Evolutionary conservation across 192 early-diverging fungal genomes (phyloP).

Genomic region (Backusella circina): DNA sequence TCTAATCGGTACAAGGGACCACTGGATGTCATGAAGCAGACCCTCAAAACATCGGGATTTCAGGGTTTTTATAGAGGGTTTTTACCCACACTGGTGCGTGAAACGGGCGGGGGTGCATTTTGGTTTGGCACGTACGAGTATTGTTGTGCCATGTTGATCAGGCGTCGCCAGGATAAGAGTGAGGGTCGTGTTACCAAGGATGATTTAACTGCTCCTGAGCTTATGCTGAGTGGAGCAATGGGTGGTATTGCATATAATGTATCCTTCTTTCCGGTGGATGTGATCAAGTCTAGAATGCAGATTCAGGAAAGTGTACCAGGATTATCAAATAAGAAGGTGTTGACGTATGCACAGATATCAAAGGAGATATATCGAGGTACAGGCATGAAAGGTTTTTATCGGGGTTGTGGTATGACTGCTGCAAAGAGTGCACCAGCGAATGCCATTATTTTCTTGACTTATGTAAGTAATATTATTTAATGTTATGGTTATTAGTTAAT

Average conservation of each 20-base stretch:
- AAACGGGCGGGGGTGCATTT: conserved; percentile 85
- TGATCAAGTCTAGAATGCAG: conserved; percentile 93
- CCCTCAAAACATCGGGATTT: conserved; percentile 43
- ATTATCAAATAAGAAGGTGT: conserved; percentile 45
- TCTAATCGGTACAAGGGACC: conserved; percentile 41
- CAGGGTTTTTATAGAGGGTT: conserved; percentile 77
- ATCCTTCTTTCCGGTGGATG: conserved; percentile 88
- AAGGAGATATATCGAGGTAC: conserved; percentile 68
- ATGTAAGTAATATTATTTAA: conserved; percentile 56
- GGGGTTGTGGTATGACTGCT: conserved; percentile 92
- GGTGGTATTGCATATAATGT: conserved; percentile 90
- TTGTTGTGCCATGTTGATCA: conserved; percentile 54
- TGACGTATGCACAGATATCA: conserved; percentile 60
- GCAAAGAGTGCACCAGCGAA: conserved; percentile 87
- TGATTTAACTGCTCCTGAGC: conserved; percentile 64
- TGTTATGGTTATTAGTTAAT: background rate
- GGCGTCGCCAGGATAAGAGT: conserved; percentile 8
- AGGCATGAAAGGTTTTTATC: conserved; percentile 85
- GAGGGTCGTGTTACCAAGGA: conserved; percentile 46
- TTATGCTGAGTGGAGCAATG: conserved; percentile 86
- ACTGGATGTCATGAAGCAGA: conserved; percentile 42
- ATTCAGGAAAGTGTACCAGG: conserved; percentile 33
- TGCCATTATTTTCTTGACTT: conserved; percentile 95
- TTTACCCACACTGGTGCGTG: conserved; percentile 81
- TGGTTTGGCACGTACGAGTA: conserved; percentile 98